phyloP scores from a whole-genome alignment of 1,284 basidiomycete genomes.

The Apiotrichum laibachii region DNA sequence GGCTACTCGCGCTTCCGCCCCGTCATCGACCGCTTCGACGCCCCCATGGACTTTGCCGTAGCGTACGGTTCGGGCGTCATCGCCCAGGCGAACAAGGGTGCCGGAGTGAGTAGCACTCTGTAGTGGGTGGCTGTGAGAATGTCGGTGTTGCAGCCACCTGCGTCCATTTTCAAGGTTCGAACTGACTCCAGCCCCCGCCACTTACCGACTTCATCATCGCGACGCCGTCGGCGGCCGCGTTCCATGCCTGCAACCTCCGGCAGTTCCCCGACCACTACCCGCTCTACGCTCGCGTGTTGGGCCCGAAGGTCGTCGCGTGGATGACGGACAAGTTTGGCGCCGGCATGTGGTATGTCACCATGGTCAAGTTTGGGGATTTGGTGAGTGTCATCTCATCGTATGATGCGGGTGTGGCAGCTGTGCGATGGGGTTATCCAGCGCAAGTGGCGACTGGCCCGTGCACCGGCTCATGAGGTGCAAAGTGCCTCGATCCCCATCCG shows the following conservation, averaged over 20 bases:
- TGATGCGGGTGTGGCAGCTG: neutral
- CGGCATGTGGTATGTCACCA: slow-evolving; percentile 93
- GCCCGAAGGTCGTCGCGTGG: slow-evolving; percentile 66
- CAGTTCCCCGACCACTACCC: slow-evolving; percentile 90
- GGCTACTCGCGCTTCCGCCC: slow-evolving; percentile 39
- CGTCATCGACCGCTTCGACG: slow-evolving; percentile 37
- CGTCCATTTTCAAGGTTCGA: too few species aligned
- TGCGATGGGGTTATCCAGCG: too few species aligned
- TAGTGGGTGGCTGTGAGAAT: too few species aligned
- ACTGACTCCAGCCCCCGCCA: slow-evolving; percentile 52
- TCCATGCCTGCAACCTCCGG: slow-evolving; percentile 91
- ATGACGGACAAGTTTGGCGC: slow-evolving; percentile 74
- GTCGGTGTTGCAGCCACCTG: too few species aligned
- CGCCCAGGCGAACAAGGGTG: slow-evolving; percentile 41
- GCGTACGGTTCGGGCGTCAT: slow-evolving; percentile 51
- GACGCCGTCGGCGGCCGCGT: slow-evolving; percentile 84
- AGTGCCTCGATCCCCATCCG: too few species aligned
- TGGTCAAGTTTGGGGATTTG: slow-evolving; percentile 74
- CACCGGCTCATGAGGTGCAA: too few species aligned
- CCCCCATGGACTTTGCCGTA: slow-evolving; percentile 45
- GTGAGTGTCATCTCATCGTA: slow-evolving; percentile 57
- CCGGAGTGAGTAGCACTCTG: slow-evolving; percentile 28
- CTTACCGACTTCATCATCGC: slow-evolving; percentile 97
- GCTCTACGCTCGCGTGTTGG: slow-evolving; percentile 73
- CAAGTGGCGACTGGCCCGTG: too few species aligned